Evolutionary conservation across 225 moss, liverwort and hornwort species (phyloP).

Genomic region (Sphagnum tenellum): DNA sequence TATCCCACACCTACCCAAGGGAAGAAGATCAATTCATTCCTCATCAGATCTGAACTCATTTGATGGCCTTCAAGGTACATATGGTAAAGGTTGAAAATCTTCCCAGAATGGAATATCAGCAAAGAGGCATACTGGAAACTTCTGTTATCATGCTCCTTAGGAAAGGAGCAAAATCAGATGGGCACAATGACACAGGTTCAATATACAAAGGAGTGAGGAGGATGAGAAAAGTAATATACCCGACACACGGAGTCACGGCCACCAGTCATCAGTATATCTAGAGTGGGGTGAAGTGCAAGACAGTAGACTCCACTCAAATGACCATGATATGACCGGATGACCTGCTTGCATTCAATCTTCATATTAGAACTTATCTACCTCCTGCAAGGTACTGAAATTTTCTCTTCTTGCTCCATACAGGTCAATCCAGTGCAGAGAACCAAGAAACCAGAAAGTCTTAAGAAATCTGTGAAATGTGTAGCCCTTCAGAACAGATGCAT

Average conservation of each 20-base stretch:
- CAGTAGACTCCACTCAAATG: slow-evolving; percentile 98
- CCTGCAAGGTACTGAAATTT: too few relatives aligned
- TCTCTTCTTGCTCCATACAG: too few relatives aligned
- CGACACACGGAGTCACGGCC: slow-evolving; percentile 98
- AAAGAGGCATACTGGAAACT: not conserved
- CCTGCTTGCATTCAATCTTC: slow-evolving; percentile 29
- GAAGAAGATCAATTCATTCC: not conserved
- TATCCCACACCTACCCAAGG: slow-evolving; percentile 83
- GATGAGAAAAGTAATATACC: slow-evolving; percentile 25
- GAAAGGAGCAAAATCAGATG: not conserved
- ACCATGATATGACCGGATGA: slow-evolving; percentile 95
- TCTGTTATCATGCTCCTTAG: too few relatives aligned
- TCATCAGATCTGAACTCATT: too few relatives aligned
- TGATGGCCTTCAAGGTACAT: not conserved
- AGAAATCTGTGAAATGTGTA: too few relatives aligned
- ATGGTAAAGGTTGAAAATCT: not conserved
- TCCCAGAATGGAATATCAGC: not conserved
- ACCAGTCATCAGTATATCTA: slow-evolving; percentile 94
- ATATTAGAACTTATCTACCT: not conserved
- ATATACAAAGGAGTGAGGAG: not conserved
- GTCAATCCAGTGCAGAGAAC: too few relatives aligned
- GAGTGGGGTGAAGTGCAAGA: slow-evolving; percentile 88
- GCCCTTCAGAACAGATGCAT: slow-evolving; percentile 3
- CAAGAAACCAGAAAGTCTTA: too few relatives aligned
- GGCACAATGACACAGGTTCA: too few relatives aligned